Evolutionary conservation across 164 flowering plant species (phyloP).

Genomic region (Vitis rotundifolia): DNA sequence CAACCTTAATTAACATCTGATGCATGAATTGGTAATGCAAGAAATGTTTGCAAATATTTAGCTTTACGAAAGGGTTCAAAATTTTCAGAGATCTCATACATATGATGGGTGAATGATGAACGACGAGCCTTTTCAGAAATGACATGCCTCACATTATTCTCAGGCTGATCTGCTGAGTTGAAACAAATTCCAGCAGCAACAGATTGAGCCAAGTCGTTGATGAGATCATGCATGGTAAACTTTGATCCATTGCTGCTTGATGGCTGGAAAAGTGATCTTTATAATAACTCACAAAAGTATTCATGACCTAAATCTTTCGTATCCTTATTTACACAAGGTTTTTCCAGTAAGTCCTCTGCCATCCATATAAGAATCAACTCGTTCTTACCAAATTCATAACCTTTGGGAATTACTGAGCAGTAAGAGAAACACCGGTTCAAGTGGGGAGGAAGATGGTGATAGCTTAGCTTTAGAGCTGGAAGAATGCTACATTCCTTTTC

Average conservation of each 20-base stretch:
- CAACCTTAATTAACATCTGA: too few relatives aligned
- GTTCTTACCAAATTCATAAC: neutral
- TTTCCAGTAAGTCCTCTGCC: neutral
- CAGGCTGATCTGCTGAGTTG: too few relatives aligned
- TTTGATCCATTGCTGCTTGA: neutral
- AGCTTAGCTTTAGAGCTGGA: neutral
- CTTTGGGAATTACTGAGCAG: slow-evolving; percentile 12
- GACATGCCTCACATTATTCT: neutral
- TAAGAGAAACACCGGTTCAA: slow-evolving; percentile 9
- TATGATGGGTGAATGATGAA: neutral
- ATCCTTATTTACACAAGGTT: neutral
- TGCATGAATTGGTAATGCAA: too few relatives aligned
- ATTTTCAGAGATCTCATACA: too few relatives aligned
- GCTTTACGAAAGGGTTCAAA: neutral
- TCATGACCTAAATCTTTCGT: neutral
- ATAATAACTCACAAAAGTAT: neutral
- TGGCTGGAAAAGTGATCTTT: neutral
- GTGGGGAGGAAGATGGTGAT: neutral
- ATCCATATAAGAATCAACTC: slow-evolving; percentile 1
- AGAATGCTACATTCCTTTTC: neutral
- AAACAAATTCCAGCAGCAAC: neutral
- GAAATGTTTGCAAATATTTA: neutral
- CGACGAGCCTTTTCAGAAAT: neutral
- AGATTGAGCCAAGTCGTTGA: neutral
- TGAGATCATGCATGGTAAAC: slow-evolving; percentile 1